These are phyloP conservation scores for Adiantum capillusveneris DNA, from an alignment of 75 land plant species.

Conservation along the genomic window DNA sequence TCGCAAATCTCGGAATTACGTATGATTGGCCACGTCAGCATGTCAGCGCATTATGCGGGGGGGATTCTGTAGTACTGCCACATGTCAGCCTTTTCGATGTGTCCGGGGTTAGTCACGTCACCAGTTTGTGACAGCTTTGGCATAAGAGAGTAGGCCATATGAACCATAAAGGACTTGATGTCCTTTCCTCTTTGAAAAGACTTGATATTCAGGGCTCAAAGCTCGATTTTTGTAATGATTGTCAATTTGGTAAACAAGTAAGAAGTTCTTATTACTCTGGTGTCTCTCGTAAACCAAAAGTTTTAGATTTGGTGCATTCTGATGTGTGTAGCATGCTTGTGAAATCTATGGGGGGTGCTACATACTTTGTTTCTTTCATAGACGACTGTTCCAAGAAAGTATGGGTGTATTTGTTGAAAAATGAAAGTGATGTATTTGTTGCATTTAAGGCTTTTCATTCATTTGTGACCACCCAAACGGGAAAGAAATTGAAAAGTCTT, in stretches of 20 bases:
- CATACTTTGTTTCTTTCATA: not conserved
- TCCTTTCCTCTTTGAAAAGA: no score
- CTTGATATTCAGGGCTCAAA: no score
- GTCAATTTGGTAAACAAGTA: not conserved
- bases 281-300: not conserved
- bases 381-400: not conserved
- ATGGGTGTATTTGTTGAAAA: not conserved
- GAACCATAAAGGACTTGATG: no score
- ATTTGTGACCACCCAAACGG: constrained; percentile 3
- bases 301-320: not conserved
- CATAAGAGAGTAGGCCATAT: no score
- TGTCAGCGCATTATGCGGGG: no score
- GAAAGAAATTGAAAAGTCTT: not conserved
- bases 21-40: no score
- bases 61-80: no score
- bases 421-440: not conserved
- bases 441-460: not conserved
- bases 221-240: constrained; percentile 3
- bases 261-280: not conserved
- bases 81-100: no score
- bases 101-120: no score
- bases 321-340: not conserved
- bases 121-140: no score
- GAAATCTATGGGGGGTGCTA: not conserved
- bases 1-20: no score